These are phyloP conservation scores for Suhomyces emberorum DNA, from an alignment of 805 yeast species.

Conservation along the genomic window DNA sequence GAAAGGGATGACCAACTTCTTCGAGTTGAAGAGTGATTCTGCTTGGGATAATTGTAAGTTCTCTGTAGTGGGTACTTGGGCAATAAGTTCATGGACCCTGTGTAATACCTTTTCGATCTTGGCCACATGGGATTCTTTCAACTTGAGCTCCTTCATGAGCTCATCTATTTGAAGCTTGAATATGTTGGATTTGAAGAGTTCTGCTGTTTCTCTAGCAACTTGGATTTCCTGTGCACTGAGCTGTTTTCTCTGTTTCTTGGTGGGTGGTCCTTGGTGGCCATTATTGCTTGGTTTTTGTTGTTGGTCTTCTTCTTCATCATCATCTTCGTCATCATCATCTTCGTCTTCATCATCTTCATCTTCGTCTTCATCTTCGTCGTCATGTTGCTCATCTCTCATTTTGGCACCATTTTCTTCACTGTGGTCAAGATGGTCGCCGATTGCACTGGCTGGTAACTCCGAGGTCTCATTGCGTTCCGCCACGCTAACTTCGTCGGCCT, in stretches of 20 bases:
- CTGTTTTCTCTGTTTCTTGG: constrained; percentile 37
- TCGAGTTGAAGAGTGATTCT: constrained; percentile 47
- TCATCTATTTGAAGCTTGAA: constrained; percentile 96
- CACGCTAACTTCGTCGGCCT: constrained; percentile 13
- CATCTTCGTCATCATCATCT: constrained; percentile 21
- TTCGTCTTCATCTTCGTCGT: constrained; percentile 8
- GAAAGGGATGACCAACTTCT: constrained; percentile 69
- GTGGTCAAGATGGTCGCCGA: background rate
- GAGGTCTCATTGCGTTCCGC: background rate
- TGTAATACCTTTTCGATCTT: constrained; percentile 74
- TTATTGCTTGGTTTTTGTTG: constrained; percentile 5
- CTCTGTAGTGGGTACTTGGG: constrained; percentile 56
- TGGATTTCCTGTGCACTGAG: constrained; percentile 80
- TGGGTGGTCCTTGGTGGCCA: constrained; percentile 16
- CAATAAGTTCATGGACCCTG: constrained; percentile 64
- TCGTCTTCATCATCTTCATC: constrained; percentile 23
- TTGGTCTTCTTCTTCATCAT: constrained; percentile 12
- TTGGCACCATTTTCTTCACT: background rate
- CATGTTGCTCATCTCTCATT: too few species aligned
- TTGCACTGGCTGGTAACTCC: constrained; percentile 9
- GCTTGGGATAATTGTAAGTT: constrained; percentile 57
- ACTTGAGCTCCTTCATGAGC: constrained; percentile 70
- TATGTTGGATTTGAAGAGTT: constrained; percentile 88
- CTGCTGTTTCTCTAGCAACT: constrained; percentile 90
- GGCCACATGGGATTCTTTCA: constrained; percentile 65